Conservation (phyloP, 352 stramenopile species). For the Phytophthora multivora region DNA sequence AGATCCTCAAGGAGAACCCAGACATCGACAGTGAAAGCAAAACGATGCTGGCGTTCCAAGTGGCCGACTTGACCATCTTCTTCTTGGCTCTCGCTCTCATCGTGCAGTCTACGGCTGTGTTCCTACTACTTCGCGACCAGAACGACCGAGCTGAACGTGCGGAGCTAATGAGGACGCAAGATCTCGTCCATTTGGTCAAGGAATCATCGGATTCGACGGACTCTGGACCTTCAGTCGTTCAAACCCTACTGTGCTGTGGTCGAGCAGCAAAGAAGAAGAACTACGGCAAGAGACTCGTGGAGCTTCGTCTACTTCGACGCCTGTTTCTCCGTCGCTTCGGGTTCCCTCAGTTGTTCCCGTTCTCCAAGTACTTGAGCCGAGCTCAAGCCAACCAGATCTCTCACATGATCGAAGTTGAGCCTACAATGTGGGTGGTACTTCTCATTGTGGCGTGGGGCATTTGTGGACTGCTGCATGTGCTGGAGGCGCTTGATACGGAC, state of each 20-base stretch:
- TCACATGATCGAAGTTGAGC: slow-evolving; percentile 76
- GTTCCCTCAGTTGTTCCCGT: slow-evolving; percentile 58
- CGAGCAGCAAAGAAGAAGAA: slow-evolving; percentile 17
- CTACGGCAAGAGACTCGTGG: slow-evolving; percentile 22
- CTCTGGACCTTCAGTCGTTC: slow-evolving; percentile 2
- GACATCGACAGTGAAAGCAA: slow-evolving; percentile 36
- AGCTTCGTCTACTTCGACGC: slow-evolving; percentile 43
- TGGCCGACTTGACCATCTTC: slow-evolving; percentile 58
- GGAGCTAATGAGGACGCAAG: slow-evolving; percentile 42
- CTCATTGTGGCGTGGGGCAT: slow-evolving; percentile 48
- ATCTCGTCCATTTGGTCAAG: slow-evolving; percentile 30
- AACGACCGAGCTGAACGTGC: slow-evolving; percentile 42
- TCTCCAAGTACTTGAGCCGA: slow-evolving; percentile 72
- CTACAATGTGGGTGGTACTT: slow-evolving; percentile 63
- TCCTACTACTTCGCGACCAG: slow-evolving; percentile 43
- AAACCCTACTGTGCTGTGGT: slow-evolving; percentile 19
- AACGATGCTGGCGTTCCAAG: slow-evolving; percentile 52
- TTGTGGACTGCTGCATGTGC: slow-evolving; percentile 21
- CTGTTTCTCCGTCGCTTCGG: slow-evolving; percentile 48
- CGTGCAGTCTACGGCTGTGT: slow-evolving; percentile 46
- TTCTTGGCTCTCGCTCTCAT: slow-evolving; percentile 53
- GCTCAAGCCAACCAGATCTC: slow-evolving; percentile 79
- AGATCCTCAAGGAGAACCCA: slow-evolving; percentile 46
- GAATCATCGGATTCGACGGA: neutral
- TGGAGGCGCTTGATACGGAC: slow-evolving; percentile 17